A percentile compares a stretch with the other conserved stretches of the same genome.
Conservation (phyloP, 1,284 basidiomycete genomes). For the Marasmius sp. region DNA sequence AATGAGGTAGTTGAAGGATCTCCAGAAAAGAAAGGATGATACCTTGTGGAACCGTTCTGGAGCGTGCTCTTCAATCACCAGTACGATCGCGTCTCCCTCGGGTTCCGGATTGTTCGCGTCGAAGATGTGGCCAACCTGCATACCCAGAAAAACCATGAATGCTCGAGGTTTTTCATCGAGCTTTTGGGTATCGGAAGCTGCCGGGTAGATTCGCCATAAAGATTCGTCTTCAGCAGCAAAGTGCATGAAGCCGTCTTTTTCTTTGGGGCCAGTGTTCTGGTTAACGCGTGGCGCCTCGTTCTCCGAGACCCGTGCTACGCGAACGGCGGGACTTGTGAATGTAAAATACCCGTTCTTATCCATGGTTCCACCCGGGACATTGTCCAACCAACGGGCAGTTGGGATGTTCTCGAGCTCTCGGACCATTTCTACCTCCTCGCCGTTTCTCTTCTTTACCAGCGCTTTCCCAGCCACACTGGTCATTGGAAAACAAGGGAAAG, state of each 20-base stretch:
- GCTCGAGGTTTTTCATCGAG: background rate
- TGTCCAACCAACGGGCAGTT: background rate
- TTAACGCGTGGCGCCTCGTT: background rate
- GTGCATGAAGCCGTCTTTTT: background rate
- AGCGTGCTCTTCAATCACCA: background rate
- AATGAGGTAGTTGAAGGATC: background rate
- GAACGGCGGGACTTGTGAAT: background rate
- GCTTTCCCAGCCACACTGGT: slow-evolving; percentile 1
- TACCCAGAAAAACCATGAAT: background rate
- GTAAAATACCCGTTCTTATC: slow-evolving; percentile 2
- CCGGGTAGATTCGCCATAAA: background rate
- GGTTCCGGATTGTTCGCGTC: background rate
- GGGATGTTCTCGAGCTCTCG: background rate
- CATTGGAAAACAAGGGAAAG: background rate
- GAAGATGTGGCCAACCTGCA: background rate
- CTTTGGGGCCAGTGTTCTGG: background rate
- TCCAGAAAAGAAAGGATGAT: background rate
- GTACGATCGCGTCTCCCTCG: background rate
- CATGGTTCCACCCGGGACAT: background rate
- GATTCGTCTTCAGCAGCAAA: background rate
- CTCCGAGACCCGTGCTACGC: background rate
- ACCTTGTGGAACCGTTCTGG: background rate
- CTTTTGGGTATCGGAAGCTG: background rate
- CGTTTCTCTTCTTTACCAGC: background rate
- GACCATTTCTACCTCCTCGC: background rate